Evolutionary conservation across 139 green algal genomes (phyloP).

Genomic region (Chlorella sp.): DNA sequence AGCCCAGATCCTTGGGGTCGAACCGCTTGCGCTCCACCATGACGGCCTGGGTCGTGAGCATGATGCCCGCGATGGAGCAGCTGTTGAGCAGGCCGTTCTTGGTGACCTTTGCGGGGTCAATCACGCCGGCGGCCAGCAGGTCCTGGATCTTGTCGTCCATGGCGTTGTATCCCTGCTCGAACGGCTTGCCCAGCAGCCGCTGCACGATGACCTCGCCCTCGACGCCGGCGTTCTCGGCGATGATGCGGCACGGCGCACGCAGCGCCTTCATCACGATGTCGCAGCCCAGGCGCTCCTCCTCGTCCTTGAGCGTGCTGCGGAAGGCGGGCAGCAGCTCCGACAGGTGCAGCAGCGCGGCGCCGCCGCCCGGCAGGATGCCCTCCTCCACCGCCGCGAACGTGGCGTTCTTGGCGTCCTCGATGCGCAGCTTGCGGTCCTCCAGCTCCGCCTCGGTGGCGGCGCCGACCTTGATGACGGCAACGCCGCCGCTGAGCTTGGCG

Average conservation of each 20-base stretch:
- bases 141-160: slow-evolving; percentile 67
- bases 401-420: slow-evolving; percentile 99
- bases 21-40: slow-evolving; percentile 74
- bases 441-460: slow-evolving; percentile 97
- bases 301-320: slow-evolving; percentile 64
- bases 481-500: slow-evolving; percentile 94
- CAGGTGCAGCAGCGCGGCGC: slow-evolving; percentile 92
- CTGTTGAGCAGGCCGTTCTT: slow-evolving; percentile 85
- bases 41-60: slow-evolving; percentile 97
- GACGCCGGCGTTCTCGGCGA: slow-evolving; percentile 84
- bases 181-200: slow-evolving; percentile 76
- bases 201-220: slow-evolving; percentile 79
- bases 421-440: slow-evolving; percentile 97
- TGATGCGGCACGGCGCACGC: slow-evolving; percentile 49
- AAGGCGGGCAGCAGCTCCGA: slow-evolving; percentile 77
- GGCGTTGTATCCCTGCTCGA: slow-evolving; percentile 91
- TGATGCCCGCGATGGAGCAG: slow-evolving; percentile 94
- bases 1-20: slow-evolving; percentile 28
- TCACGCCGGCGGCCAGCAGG: slow-evolving; percentile 81
- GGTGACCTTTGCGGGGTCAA: slow-evolving; percentile 97
- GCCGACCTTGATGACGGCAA: slow-evolving; percentile 97
- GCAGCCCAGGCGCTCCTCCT: slow-evolving; percentile 88
- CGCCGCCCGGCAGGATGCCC: slow-evolving; percentile 94
- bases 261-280: slow-evolving; percentile 93
- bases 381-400: slow-evolving; percentile 93